Conservation (phyloP, 257 asterid species). For the Pogostemon cablin region DNA sequence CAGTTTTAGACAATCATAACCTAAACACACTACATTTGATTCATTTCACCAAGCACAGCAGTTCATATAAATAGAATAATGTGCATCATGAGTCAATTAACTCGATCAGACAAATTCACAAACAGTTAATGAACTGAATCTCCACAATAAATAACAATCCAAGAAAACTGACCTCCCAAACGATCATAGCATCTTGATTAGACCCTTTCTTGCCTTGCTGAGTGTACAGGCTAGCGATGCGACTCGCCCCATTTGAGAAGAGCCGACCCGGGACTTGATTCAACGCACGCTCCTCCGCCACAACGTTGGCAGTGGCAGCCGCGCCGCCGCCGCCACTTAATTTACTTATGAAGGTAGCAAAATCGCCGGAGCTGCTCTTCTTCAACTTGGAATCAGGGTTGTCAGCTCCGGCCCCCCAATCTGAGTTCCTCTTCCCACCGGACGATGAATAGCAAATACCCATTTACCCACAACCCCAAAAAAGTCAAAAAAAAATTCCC, state of each 20-base stretch:
- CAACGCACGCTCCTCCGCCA: slow-evolving; percentile 74
- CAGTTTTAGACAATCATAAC: slow-evolving; percentile 27
- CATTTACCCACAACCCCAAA: slow-evolving; percentile 44
- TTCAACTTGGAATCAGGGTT: slow-evolving; percentile 53
- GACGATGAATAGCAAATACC: slow-evolving; percentile 85
- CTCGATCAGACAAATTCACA: not conserved
- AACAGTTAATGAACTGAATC: not conserved
- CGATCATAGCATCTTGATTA: slow-evolving; percentile 95
- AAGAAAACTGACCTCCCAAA: slow-evolving; percentile 85
- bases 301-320: slow-evolving; percentile 42
- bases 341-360: slow-evolving; percentile 63
- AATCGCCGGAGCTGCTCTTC: slow-evolving; percentile 66
- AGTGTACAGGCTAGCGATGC: slow-evolving; percentile 70
- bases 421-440: slow-evolving; percentile 46
- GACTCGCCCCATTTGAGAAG: slow-evolving; percentile 67
- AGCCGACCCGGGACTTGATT: slow-evolving; percentile 84
- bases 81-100: not conserved
- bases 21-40: slow-evolving; percentile 22
- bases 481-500: not conserved
- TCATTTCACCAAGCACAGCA: slow-evolving; percentile 6
- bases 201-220: slow-evolving; percentile 98
- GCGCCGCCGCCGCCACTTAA: slow-evolving; percentile 66
- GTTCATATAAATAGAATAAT: not conserved
- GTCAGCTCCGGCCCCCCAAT: slow-evolving; percentile 37
- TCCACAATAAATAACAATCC: not conserved